Percentiles rank a stretch among this genome's conserved stretches.
Evolutionary conservation across 768 basidiomycete species (phyloP).

Genomic region (Xerocomellus dryophilus): DNA sequence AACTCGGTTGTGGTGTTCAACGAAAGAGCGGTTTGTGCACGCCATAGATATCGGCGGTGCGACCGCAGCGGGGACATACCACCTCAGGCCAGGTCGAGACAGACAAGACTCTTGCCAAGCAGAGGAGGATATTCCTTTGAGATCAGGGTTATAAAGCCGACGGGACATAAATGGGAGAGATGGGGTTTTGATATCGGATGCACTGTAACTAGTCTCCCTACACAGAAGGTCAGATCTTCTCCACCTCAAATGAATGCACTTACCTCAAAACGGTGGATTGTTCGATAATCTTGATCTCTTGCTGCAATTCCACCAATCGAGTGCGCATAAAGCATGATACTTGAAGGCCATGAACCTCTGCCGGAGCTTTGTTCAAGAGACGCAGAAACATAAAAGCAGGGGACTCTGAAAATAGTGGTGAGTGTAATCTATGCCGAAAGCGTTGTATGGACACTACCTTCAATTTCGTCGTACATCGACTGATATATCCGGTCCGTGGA

Average conservation of each 20-base stretch:
- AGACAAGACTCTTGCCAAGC: conserved; percentile 77
- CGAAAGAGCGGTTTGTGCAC: conserved; percentile 74
- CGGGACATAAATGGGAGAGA: conserved; percentile 26
- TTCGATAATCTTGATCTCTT: conserved; percentile 41
- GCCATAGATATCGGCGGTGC: conserved; percentile 79
- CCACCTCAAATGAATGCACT: conserved; percentile 15
- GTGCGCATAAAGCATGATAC: conserved; percentile 58
- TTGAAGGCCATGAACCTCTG: conserved; percentile 63
- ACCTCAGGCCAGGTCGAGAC: conserved; percentile 74
- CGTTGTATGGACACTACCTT: conserved; percentile 42
- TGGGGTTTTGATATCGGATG: conserved; percentile 17
- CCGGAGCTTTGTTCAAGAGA: conserved; percentile 58
- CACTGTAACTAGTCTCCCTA: conserved; percentile 22
- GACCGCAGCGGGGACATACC: conserved; percentile 81
- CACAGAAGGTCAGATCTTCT: conserved; percentile 5
- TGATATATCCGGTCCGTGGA: conserved; percentile 72
- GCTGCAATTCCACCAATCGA: conserved; percentile 46
- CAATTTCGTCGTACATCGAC: conserved; percentile 55
- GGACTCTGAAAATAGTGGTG: conserved; percentile 40
- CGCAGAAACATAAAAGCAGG: conserved; percentile 74
- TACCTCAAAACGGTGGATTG: conserved; percentile 46
- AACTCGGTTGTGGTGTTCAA: conserved; percentile 61
- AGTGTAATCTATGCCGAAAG: background rate
- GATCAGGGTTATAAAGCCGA: conserved; percentile 41
- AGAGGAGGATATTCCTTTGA: conserved; percentile 57